Evolutionary conservation across 768 basidiomycete genomes (phyloP).

Genomic region (Floccularia luteovirens): DNA sequence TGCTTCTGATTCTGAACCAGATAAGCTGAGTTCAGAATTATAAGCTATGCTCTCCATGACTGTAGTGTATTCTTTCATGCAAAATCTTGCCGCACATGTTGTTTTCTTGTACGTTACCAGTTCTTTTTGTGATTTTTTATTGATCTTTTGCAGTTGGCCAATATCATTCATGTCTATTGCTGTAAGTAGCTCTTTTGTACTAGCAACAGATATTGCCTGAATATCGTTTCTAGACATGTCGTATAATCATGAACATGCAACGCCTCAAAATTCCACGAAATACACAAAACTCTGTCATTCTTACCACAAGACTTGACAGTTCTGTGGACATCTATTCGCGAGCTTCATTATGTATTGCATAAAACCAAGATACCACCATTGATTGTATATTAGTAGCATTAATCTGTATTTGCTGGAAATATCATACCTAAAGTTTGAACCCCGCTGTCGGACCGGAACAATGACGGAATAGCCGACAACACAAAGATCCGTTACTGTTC

Average conservation of each 20-base stretch:
- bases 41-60: slow-evolving; percentile 1
- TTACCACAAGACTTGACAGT: too few species aligned
- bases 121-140: not conserved
- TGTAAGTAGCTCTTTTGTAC: not conserved
- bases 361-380: too few species aligned
- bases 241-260: slow-evolving; percentile 4
- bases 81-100: not conserved
- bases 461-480: too few species aligned
- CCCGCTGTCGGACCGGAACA: too few species aligned
- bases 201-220: not conserved
- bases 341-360: too few species aligned
- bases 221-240: not conserved
- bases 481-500: too few species aligned
- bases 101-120: slow-evolving; percentile 1
- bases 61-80: not conserved
- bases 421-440: too few species aligned
- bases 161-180: slow-evolving; percentile 4
- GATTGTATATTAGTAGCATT: too few species aligned
- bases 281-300: too few species aligned
- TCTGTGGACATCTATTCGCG: too few species aligned
- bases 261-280: not conserved
- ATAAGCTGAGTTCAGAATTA: not conserved
- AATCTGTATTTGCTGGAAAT: too few species aligned
- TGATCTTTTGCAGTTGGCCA: slow-evolving; percentile 1
- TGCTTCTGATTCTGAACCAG: not conserved